These are phyloP conservation scores for Acacia pycnantha DNA, from an alignment of 331 rosid genomes.

Conservation along the genomic window DNA sequence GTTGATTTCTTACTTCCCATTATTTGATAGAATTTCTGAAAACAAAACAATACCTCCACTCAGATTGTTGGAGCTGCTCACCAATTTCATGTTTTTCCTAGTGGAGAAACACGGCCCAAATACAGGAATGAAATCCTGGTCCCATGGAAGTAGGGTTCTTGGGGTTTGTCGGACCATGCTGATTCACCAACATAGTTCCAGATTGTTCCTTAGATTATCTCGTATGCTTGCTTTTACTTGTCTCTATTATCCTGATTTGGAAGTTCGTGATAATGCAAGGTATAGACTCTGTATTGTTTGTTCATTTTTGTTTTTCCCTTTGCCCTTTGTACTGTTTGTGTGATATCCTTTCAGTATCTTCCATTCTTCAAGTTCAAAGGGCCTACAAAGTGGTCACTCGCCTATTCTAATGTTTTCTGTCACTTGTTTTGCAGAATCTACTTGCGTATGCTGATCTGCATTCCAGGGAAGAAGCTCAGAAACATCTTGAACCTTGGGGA, in stretches of 20 bases:
- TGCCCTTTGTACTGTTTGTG: not conserved
- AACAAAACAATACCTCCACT: constrained; percentile 77
- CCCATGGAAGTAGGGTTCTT: constrained; percentile 93
- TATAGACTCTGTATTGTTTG: constrained; percentile 30
- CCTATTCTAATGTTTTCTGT: constrained; percentile 27
- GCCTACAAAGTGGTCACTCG: constrained; percentile 3
- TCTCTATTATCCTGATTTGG: constrained; percentile 90
- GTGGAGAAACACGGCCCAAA: constrained; percentile 86
- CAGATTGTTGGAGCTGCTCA: constrained; percentile 72
- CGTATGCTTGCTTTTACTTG: constrained; percentile 80
- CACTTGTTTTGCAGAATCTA: constrained; percentile 60
- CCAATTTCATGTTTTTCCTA: constrained; percentile 78
- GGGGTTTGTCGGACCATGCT: constrained; percentile 86
- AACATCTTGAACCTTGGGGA: constrained; percentile 76
- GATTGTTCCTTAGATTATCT: constrained; percentile 82
- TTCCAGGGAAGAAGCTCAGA: constrained; percentile 92
- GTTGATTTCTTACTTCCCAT: constrained; percentile 71
- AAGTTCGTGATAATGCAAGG: constrained; percentile 97
- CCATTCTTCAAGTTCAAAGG: constrained; percentile 14
- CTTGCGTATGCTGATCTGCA: constrained; percentile 82
- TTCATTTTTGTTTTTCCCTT: constrained; percentile 4
- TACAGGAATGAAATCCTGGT: constrained; percentile 82
- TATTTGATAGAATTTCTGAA: constrained; percentile 85
- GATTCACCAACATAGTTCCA: constrained; percentile 86
- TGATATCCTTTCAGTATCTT: not conserved